Percentiles rank a stretch among this genome's conserved stretches.
Evolutionary conservation across 75 land plant genomes (phyloP).

Genomic region (Pinus taeda): DNA sequence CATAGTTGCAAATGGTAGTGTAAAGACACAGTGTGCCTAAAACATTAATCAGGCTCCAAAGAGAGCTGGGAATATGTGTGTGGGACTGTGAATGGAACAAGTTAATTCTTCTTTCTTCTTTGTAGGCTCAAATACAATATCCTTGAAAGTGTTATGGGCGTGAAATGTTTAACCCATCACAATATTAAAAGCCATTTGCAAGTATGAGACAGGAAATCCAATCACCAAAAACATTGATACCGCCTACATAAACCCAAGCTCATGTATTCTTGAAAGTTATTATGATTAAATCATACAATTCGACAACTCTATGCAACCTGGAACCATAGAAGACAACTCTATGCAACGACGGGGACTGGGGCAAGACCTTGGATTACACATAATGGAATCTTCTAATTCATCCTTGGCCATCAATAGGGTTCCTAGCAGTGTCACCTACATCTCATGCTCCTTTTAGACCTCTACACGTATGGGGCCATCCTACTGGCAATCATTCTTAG

Average conservation of each 20-base stretch:
- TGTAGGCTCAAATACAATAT: too few species aligned
- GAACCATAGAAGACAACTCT: constrained; percentile 58
- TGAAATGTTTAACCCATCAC: constrained; percentile 78
- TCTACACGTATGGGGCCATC: constrained; percentile 91
- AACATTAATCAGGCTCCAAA: too few species aligned
- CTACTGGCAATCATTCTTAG: constrained; percentile 55
- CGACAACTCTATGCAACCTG: constrained; percentile 54
- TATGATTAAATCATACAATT: background rate
- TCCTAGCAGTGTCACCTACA: constrained; percentile 38
- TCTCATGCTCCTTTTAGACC: constrained; percentile 41
- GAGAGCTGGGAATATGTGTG: too few species aligned
- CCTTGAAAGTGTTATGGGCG: constrained; percentile 88
- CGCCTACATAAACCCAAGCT: background rate
- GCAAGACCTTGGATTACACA: constrained; percentile 24
- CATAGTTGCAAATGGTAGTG: too few species aligned
- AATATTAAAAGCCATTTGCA: constrained; percentile 86
- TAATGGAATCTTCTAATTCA: constrained; percentile 34
- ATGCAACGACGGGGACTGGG: constrained; percentile 22
- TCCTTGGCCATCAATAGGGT: constrained; percentile 56
- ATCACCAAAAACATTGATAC: constrained; percentile 15
- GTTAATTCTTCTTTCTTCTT: too few species aligned
- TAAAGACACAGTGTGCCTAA: too few species aligned
- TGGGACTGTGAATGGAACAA: too few species aligned
- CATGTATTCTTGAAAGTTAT: background rate
- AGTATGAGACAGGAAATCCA: constrained; percentile 32